phyloP scores from a whole-genome alignment of 2,329 filamentous ascomycete species.

The Exophiala mesophila region DNA sequence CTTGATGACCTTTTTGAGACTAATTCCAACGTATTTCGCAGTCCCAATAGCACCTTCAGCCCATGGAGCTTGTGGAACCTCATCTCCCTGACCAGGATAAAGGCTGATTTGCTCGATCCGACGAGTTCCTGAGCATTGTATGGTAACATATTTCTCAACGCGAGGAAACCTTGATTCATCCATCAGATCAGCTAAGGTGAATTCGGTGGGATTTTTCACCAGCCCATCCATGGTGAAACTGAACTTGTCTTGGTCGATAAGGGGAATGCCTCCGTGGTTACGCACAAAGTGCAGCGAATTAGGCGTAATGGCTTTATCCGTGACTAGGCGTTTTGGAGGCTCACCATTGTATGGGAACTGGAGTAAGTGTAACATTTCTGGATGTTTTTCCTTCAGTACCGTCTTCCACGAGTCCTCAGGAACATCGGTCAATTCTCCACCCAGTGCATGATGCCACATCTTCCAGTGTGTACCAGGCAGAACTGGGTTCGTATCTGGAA shows the following conservation, averaged over 20 bases:
- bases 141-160: constrained; percentile 51
- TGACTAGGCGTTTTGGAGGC: constrained; percentile 54
- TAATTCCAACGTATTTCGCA: constrained; percentile 58
- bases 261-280: constrained; percentile 67
- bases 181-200: constrained; percentile 56
- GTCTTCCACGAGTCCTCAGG: constrained; percentile 55
- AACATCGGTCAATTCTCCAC: constrained; percentile 41
- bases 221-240: constrained; percentile 55
- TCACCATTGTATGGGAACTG: constrained; percentile 63
- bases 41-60: constrained; percentile 66
- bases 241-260: constrained; percentile 54
- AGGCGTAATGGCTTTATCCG: constrained; percentile 52
- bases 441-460: constrained; percentile 52
- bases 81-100: constrained; percentile 64
- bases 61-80: constrained; percentile 49
- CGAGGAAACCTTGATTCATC: constrained; percentile 57
- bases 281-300: constrained; percentile 62
- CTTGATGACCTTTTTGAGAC: constrained; percentile 65
- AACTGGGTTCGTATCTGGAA: constrained; percentile 55
- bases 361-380: constrained; percentile 57
- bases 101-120: constrained; percentile 63
- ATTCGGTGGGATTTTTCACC: constrained; percentile 52
- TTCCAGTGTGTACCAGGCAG: constrained; percentile 54
- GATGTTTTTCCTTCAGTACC: constrained; percentile 53
- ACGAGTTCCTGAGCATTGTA: constrained; percentile 65